Base-by-base conservation (phyloP, 495 filamentous ascomycete genomes). In the Neurospora sp. region DNA sequence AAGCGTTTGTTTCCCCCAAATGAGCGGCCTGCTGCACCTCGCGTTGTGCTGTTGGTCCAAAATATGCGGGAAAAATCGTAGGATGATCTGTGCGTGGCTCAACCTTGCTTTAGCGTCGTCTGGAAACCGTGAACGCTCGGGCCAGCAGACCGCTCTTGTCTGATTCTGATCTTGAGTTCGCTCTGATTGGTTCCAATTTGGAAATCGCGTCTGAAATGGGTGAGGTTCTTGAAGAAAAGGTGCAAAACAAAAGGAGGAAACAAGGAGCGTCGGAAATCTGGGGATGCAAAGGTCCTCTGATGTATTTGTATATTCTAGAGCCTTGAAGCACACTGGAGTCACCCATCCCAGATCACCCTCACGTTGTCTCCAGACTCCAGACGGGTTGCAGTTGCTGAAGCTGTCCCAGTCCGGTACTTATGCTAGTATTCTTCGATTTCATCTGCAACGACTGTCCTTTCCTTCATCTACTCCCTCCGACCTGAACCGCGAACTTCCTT, bases 1-100 rank as follows among this genome's bases (percentile, higher is more conserved):
- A 41, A 9, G 59, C 61, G 35, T 40, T 78, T 73, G 44, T 76
- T 75, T 53, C 22, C 59, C 65, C 22, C 27, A 65, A 35, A 61
- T 4, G 12, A 65, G 12, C 12, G 53, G 53, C 53, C 27, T 35
- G 53, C 53, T 37, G 53, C 53, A 27, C 53, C 35, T 65, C 53
- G 27, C 53, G 53, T 61, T 61, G 53, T 65, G 27, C 9, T 7
- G 53, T 65, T 65, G 53, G 53, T 65, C 22, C 6, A 65, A 65
- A 35, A 18, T 14, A 35, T 9, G 53, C 27, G 27, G 53, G 53
- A 65, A 65, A 65, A 6, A 65, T 3, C 31, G 27, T 27, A 9
- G 1, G 1, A 6, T 65, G 53, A 14, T 35, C 14, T 18, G 53
- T 65, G 53, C 53, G 16, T 35, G 5, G 10, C 14, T 3, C 22